phyloP scores from a whole-genome alignment of 176 grass and related monocot species.

The barley (Hordeum vulgare) region DNA sequence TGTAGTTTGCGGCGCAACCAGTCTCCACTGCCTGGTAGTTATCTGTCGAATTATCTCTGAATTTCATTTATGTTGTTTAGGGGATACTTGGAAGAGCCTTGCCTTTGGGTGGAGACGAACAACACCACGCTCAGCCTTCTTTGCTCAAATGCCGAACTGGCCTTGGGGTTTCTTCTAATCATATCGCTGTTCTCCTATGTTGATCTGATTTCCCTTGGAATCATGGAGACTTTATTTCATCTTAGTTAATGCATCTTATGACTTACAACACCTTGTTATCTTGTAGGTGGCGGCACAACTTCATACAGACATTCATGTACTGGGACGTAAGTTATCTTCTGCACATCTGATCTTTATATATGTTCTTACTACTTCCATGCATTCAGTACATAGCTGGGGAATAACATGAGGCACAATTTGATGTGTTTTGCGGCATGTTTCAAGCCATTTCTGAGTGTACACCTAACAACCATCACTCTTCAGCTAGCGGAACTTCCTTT shows the following conservation, averaged over 20 bases:
- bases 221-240: conserved; percentile 14
- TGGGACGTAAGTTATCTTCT: conserved; percentile 62
- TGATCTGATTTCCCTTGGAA: not conserved
- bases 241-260: not conserved
- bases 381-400: not conserved
- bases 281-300: conserved; percentile 71
- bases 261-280: not conserved
- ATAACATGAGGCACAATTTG: not conserved
- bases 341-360: not conserved
- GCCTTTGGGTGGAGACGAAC: conserved; percentile 86
- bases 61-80: conserved; percentile 29
- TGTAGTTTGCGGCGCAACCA: not conserved
- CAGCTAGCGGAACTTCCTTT: not conserved
- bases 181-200: conserved; percentile 89
- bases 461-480: not conserved
- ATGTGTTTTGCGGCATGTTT: not conserved
- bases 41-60: not conserved
- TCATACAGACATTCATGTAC: conserved; percentile 89
- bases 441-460: not conserved
- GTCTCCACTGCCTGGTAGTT: not conserved
- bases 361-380: not conserved
- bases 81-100: conserved; percentile 85
- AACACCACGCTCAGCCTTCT: conserved; percentile 60
- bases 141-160: conserved; percentile 80
- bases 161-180: conserved; percentile 83